Base-by-base conservation (phyloP, 805 yeast species). In the Wickerhamiella qilinensis region DNA sequence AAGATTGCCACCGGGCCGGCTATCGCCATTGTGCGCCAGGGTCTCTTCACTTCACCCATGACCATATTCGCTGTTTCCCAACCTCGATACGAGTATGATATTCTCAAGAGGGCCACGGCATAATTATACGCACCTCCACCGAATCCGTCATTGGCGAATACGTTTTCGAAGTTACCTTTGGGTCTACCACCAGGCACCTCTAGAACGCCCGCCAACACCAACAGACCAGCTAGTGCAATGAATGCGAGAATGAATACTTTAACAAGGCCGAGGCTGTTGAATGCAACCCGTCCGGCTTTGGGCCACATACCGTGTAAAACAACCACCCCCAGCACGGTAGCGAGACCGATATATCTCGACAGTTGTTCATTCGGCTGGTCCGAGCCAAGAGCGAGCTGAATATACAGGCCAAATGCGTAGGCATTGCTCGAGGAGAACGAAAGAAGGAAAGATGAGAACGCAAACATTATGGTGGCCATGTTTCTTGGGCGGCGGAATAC, bases 51-150 rank as follows among this genome's bases (percentile, higher is more conserved):
- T 46, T 75, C 81, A 42, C 68, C 66, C 37, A 75, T 55, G 1
- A 75, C 82, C 45, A 72, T 68, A 49, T 75, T 75, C 32, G 75
- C 76, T 46, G 75, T 75, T 45, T 75, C 81, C 80, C 81, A 75
- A 4, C 82, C 82, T 42, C 74, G 69, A 54, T 73, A 75, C 1
- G 80, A 72, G 49, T 73, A 75, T 12, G 75, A 69, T 19, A 75
- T 67, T 36, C 76, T 70, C 28, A 75, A 51, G 25, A 75, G 50
- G 1, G 76, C 79, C 28, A 73, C 73, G 1, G 79, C 64, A 5
- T 67, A 50, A 29, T 69, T 66, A 47, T 72, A 75, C 9, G 59
- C 55, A 2, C 71, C 65, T 2, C 65, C 59, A 33, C 65, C 65
- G 16, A 57, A 55, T 2, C 63, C 60, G 38, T 63, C 63, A 36